Evolutionary conservation across 1,139 yeast species (phyloP).

Genomic region (Debaryomycetaceae sp.): DNA sequence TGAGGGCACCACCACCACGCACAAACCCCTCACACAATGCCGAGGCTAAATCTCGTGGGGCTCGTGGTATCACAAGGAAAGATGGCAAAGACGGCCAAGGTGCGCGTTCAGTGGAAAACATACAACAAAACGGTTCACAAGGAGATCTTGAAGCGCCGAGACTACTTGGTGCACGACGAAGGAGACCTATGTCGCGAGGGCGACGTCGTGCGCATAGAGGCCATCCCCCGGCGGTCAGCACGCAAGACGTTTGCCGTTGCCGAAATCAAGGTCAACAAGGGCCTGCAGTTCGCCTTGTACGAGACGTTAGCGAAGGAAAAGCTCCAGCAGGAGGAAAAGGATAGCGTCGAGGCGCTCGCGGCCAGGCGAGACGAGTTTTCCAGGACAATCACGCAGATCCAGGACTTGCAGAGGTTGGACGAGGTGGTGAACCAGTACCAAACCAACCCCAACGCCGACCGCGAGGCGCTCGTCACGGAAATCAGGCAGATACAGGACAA

Average conservation of each 20-base stretch:
- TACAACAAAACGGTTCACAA: conserved; percentile 66
- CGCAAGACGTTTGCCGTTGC: conserved; percentile 88
- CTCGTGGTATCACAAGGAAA: conserved; percentile 92
- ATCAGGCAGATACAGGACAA: conserved; percentile 36
- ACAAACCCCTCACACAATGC: too few relatives aligned
- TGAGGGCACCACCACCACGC: too few relatives aligned
- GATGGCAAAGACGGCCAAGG: conserved; percentile 92
- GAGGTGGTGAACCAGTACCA: conserved; percentile 25
- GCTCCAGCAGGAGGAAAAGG: conserved; percentile 52
- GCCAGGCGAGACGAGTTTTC: conserved; percentile 32
- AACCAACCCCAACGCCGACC: conserved; percentile 25
- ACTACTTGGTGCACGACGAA: conserved; percentile 89
- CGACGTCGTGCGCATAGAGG: conserved; percentile 86
- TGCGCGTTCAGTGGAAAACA: conserved; percentile 64
- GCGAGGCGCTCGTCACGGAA: conserved; percentile 25
- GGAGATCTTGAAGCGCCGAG: conserved; percentile 69
- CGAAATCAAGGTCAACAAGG: conserved; percentile 78
- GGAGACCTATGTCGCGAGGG: conserved; percentile 89
- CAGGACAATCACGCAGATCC: conserved; percentile 26
- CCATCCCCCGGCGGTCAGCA: conserved; percentile 77
- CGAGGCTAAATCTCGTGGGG: conserved; percentile 84
- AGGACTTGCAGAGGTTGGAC: conserved; percentile 40
- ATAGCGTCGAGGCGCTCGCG: conserved; percentile 38
- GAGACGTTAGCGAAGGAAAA: conserved; percentile 60
- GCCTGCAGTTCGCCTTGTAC: conserved; percentile 82